Conservation (phyloP, 148 eudicot genomes). For the Silene conica region DNA sequence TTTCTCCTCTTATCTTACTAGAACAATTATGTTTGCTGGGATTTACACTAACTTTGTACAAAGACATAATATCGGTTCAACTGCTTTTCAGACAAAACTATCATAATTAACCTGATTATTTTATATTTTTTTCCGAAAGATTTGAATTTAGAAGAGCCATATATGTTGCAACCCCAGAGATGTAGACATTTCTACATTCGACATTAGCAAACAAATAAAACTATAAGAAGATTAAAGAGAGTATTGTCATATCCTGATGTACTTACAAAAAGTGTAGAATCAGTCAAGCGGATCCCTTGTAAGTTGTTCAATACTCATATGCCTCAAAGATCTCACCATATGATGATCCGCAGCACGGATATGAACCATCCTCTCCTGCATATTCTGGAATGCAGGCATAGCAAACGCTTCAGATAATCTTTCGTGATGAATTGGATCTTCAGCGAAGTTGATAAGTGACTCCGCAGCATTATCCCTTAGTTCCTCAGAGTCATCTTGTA, state of each 20-base stretch:
- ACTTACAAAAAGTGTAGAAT: constrained; percentile 14
- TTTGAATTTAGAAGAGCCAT: no score
- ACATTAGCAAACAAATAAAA: no score
- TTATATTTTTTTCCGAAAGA: no score
- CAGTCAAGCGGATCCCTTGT: constrained; percentile 32
- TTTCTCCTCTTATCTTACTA: no score
- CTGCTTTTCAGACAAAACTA: no score
- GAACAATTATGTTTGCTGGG: no score
- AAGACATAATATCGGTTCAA: no score
- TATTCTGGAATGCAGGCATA: constrained; percentile 36
- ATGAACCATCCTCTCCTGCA: constrained; percentile 38
- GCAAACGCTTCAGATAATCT: constrained; percentile 30
- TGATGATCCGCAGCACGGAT: constrained; percentile 32
- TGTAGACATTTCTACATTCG: no score
- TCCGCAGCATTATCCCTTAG: constrained; percentile 51
- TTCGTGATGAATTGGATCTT: constrained; percentile 37
- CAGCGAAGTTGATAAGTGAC: constrained; percentile 39
- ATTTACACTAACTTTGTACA: no score
- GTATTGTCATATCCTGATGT: not conserved
- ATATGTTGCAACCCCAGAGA: no score
- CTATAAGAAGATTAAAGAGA: not conserved
- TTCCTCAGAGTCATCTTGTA: constrained; percentile 50
- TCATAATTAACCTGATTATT: no score
- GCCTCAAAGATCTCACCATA: constrained; percentile 32
- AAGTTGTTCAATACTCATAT: constrained; percentile 32